Base-by-base conservation (phyloP, 805 yeast species). In the Kuraishia capsulata region DNA sequence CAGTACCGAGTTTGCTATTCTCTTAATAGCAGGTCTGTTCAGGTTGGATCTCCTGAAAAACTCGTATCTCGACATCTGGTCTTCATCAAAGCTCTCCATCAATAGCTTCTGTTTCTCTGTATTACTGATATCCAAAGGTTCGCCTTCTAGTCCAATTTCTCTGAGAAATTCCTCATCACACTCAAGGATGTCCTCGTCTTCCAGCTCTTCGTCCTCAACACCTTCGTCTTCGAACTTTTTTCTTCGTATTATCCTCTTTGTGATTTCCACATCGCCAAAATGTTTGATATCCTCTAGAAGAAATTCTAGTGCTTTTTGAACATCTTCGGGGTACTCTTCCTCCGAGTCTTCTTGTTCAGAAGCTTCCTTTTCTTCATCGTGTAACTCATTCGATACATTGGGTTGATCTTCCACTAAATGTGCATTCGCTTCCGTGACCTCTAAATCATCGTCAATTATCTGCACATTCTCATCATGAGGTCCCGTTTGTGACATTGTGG, bases 61-160 rank as follows among this genome's bases (percentile, higher is more conserved):
- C 54, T 88, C 96, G 57, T 87, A 90, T 37, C 96, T 61, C 41
- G 80, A 78, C 78, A 84, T 79, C 53, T 90, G 97, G 21, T 78
- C 84, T n/a, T 73, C 74, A 45, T 82, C 81, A 54, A 90, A 74
- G 45, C 78, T 76, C 17, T 85, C 75, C 42, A 88, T 71, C 44
- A 89, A 64, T 20, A 87, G 51, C 39, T 78, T 65, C 39, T 75
- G 69, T 41, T 71, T 65, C 31, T 81, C 85, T 44, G 78, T 81
- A 38, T 75, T 69, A 18, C 56, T 62, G 38, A 62, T 40, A 29
- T 66, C 65, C 2, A 54, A 36, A 1, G 48, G 45, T 31, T 50
- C 51, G 1, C 31, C 42, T 3, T 25, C 31, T 18, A 4, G 25
- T 3, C 30, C 37, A 17, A 13, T n/a, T 10, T n/a, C 10, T 18